Base-by-base conservation (phyloP, 768 basidiomycete species). In the Lactarius trivialis region DNA sequence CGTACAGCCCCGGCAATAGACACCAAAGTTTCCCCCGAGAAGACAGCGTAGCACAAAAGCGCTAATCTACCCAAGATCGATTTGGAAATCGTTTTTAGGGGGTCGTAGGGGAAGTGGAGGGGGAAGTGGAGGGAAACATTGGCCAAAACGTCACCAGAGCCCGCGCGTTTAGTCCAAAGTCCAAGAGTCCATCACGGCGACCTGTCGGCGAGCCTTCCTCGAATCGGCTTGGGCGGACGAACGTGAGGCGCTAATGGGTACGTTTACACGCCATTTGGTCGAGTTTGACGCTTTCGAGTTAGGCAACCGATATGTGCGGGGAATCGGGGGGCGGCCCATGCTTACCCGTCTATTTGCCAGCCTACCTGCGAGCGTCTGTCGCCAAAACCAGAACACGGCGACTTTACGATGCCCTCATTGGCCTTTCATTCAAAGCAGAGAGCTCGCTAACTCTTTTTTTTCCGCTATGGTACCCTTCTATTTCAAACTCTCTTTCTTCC, bases 331-430 rank as follows among this genome's bases (percentile, higher is more conserved):
- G 11, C 33, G 33, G 33, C 33, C 7, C 11, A 4, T 34, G 33
- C 33, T 34, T 34, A 34, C 33, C 19, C 15, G 30, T 30, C 30
- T 30, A 30, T 30, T 6, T 6, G 30, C 3, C 30, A 30, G 30
- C 30, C 30, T 3, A 6, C 30, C 30, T 6, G 30, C 30, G 30
- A 30, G 30, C 30, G 30, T 30, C 30, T 30, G 30, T 3, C 30
- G 30, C 30, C 30, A 30, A 30, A 6, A 30, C 30, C 30, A 30
- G 30, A 30, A 30, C 30, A 30, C 30, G 30, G 30, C 30, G 55
- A 56, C 60, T 41, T 56, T 56, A 34, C 11, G 49, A 51, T 19
- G 12, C 12, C 48, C 45, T 48, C 60, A 43, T 56, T 61, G 30
- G 28, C 14, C 45, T 51, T 52, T 56, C 37, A 33, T 48, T 15